Base-by-base conservation (phyloP, 1,284 basidiomycete species). In the Sanghuangporus sanghuang region DNA sequence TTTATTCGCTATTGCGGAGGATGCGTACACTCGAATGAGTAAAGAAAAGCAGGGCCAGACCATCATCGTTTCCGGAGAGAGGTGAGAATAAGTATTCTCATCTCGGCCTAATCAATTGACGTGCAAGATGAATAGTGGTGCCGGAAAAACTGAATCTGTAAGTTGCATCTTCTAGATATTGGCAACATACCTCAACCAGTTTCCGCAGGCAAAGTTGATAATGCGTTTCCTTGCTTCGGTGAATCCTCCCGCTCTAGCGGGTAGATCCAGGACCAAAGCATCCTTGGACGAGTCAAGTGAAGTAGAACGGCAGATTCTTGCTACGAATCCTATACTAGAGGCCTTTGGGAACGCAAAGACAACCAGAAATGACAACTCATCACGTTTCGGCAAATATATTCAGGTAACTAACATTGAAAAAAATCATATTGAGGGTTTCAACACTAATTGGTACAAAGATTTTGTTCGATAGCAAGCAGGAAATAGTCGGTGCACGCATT, bases 311-410 rank as follows among this genome's bases (percentile, higher is more conserved):
- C 96, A 98, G 75, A 99, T 99, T 67, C 81, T 99, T 55, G 97
- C 97, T 40, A 98, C 96, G 39, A 99, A 99, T 74, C 97, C 97
- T 18, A 98, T 98, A 72, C 90, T 99, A 73, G 97, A 99, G 77
- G 94, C 97, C 0, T 99, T 99, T 70, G 97, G 97, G 71, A 99
- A 99, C 76, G 97, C 97, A 18, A 99, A 99, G 78, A 99, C 97
- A 35, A 98, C 96, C 3, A 85, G 97, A 63, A 99, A 99, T 73
- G 97, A 99, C 78, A 99, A 99, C 76, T 98, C 95, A 14, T 99
- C 96, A 16, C 89, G 97, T 59, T 99, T 99, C 74, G 97, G 97
- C 67, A 99, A 99, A 79, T 99, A 99, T 77, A 98, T 99, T 68
- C 96, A 99, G 85, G 95, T 95, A 59, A 67, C 83, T 73, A 55